Evolutionary conservation across 768 basidiomycete genomes (phyloP).

Genomic region (Suillus decipiens): DNA sequence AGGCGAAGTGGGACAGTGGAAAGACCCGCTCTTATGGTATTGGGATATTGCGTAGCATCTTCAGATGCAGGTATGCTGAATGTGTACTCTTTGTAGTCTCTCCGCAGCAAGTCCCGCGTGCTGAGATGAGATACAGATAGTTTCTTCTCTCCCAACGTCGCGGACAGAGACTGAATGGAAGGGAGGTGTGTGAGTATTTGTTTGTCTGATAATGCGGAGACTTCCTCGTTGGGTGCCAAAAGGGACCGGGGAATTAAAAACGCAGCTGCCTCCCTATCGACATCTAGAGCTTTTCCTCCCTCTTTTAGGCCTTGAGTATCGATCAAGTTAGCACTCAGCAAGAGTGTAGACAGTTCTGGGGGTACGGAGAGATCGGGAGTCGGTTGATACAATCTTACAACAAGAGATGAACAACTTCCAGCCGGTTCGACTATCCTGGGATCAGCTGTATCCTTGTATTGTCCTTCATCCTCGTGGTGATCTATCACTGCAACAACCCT

Average conservation of each 20-base stretch:
- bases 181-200: slow-evolving; percentile 17
- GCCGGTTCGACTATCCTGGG: slow-evolving; percentile 68
- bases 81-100: slow-evolving; percentile 95
- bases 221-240: slow-evolving; percentile 27
- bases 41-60: slow-evolving; percentile 24
- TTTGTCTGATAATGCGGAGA: slow-evolving; percentile 32
- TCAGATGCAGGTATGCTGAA: slow-evolving; percentile 41
- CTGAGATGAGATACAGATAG: slow-evolving; percentile 63
- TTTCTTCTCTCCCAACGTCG: slow-evolving; percentile 57
- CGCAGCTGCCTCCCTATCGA: slow-evolving; percentile 64
- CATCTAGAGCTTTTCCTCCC: slow-evolving; percentile 71
- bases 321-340: slow-evolving; percentile 79
- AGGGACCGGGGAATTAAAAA: slow-evolving; percentile 66
- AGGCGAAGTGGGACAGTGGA: slow-evolving; percentile 80
- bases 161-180: slow-evolving; percentile 50
- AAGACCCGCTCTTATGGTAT: slow-evolving; percentile 64
- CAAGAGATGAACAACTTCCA: slow-evolving; percentile 77
- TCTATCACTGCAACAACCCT: slow-evolving; percentile 82
- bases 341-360: slow-evolving; percentile 70
- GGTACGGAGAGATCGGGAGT: slow-evolving; percentile 35
- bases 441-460: slow-evolving; percentile 58
- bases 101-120: slow-evolving; percentile 75
- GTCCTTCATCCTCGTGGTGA: slow-evolving; percentile 87
- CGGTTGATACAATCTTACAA: slow-evolving; percentile 44
- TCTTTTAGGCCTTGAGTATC: slow-evolving; percentile 82